Conservation (phyloP, 1,284 basidiomycete species). For the Puccinia hordei region DNA sequence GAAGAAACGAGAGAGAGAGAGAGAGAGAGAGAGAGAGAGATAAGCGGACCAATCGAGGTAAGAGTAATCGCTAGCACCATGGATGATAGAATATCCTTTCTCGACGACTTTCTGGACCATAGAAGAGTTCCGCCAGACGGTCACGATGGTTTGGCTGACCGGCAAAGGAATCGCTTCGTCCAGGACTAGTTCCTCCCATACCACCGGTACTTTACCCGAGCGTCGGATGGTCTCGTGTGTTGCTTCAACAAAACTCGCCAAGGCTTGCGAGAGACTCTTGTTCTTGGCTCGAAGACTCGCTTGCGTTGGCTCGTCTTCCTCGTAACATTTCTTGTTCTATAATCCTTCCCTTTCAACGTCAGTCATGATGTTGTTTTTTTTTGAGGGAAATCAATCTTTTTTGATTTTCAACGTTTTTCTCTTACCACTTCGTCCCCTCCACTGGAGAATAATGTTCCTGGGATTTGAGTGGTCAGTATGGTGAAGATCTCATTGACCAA, state of each 20-base stretch:
- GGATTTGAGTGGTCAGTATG: constrained; percentile 63
- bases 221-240: constrained; percentile 64
- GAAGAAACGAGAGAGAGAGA: constrained; percentile 45
- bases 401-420: constrained; percentile 46
- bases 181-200: constrained; percentile 78
- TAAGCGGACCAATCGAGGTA: background rate
- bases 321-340: constrained; percentile 54
- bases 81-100: constrained; percentile 68
- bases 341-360: background rate
- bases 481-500: constrained; percentile 64
- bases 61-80: constrained; percentile 61
- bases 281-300: constrained; percentile 63
- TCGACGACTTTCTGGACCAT: constrained; percentile 67
- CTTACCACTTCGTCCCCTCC: constrained; percentile 81
- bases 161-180: constrained; percentile 67
- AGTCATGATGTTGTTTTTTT: too few species aligned
- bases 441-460: constrained; percentile 70
- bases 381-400: too few species aligned
- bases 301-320: constrained; percentile 67
- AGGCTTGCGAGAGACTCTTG: constrained; percentile 67
- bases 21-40: constrained; percentile 62
- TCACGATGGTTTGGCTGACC: constrained; percentile 69
- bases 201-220: constrained; percentile 67
- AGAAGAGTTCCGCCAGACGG: constrained; percentile 71
- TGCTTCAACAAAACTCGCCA: constrained; percentile 67